phyloP scores from a whole-genome alignment of 2,329 filamentous ascomycete genomes.

The Cordyceps pruinosa region DNA sequence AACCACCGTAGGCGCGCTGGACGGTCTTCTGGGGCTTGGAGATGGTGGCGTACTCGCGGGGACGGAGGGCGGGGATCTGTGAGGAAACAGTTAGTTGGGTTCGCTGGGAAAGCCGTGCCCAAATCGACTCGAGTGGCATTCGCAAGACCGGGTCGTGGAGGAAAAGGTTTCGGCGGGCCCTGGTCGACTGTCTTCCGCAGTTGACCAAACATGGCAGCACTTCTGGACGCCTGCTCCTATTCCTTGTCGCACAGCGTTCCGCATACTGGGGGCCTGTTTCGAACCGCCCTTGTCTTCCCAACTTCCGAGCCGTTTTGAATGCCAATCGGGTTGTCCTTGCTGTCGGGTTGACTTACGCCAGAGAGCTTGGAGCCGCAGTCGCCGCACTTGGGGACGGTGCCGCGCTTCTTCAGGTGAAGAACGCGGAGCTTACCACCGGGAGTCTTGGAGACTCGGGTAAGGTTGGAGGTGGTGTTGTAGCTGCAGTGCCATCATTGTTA shows the following conservation, averaged over 20 bases:
- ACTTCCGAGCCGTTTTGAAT: neutral
- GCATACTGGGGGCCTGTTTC: neutral
- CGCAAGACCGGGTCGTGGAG: neutral
- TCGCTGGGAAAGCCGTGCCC: neutral
- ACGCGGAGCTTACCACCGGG: slow-evolving; percentile 92
- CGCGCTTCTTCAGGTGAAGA: slow-evolving; percentile 99
- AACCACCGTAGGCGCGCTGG: slow-evolving; percentile 96
- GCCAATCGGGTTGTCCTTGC: slow-evolving; percentile 4
- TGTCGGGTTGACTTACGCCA: slow-evolving; percentile 66
- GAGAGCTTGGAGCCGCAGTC: slow-evolving; percentile 97
- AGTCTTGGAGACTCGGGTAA: slow-evolving; percentile 91
- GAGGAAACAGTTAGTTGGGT: slow-evolving; percentile 1
- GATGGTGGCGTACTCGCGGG: slow-evolving; percentile 94
- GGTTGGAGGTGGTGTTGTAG: slow-evolving; percentile 98
- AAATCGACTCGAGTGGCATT: slow-evolving; percentile 6
- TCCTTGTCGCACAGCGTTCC: neutral
- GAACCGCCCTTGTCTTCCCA: neutral
- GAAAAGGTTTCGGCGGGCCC: neutral
- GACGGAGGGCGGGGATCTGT: slow-evolving; percentile 91
- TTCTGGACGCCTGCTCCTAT: neutral
- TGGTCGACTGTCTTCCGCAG: neutral
- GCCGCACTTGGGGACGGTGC: slow-evolving; percentile 96
- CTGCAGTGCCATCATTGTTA: slow-evolving; percentile 37
- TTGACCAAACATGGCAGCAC: slow-evolving; percentile 1
- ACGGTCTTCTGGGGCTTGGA: slow-evolving; percentile 99